Percentiles rank a stretch among this genome's conserved stretches.
phyloP scores from a whole-genome alignment of 2,329 filamentous ascomycete genomes.

The Coniochaeta sp. region DNA sequence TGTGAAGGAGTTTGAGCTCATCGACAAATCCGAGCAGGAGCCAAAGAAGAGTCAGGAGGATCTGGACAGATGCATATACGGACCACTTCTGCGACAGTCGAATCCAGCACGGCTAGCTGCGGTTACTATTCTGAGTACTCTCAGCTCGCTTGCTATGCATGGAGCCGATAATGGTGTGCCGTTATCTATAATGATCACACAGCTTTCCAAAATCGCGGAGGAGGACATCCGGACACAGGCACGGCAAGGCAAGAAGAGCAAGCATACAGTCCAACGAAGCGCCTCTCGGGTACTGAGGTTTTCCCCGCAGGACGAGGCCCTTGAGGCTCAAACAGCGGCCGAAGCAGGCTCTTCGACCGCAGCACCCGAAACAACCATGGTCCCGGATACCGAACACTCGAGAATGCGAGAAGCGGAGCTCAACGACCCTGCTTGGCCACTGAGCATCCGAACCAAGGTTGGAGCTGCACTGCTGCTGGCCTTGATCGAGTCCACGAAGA shows the following conservation, averaged over 20 bases:
- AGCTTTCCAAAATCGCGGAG: conserved; percentile 53
- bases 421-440: conserved; percentile 34
- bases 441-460: conserved; percentile 40
- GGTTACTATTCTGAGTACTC: conserved; percentile 63
- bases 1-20: conserved; percentile 56
- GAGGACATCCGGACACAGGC: conserved; percentile 51
- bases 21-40: conserved; percentile 48
- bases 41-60: conserved; percentile 45
- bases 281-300: neutral
- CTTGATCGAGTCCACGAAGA: conserved; percentile 49
- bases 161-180: conserved; percentile 58
- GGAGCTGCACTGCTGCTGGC: conserved; percentile 42
- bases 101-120: conserved; percentile 69
- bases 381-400: neutral
- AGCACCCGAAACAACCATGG: neutral
- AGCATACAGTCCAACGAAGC: neutral
- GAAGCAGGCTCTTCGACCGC: neutral
- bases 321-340: neutral
- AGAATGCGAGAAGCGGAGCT: neutral
- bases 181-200: conserved; percentile 46
- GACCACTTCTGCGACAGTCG: conserved; percentile 66
- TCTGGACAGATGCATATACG: conserved; percentile 63
- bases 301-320: neutral
- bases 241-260: conserved; percentile 7
- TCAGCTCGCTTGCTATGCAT: conserved; percentile 50